phyloP scores from a whole-genome alignment of 1,139 yeast genomes.

The Taphrina communis region DNA sequence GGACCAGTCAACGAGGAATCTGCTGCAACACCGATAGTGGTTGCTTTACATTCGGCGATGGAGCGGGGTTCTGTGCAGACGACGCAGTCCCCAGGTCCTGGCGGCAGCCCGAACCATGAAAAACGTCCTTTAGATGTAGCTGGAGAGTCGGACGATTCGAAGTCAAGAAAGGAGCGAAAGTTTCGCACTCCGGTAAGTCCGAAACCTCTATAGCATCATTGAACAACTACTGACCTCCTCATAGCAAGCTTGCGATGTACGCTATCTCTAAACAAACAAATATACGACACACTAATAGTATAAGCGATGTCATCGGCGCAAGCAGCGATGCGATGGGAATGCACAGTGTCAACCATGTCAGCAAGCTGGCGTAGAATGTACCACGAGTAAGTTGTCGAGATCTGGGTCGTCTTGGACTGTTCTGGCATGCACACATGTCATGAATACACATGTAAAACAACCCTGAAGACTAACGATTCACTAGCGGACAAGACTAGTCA shows the following conservation, averaged over 20 bases:
- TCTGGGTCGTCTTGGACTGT: neutral
- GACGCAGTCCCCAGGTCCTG: slow-evolving; percentile 6
- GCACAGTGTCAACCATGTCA: slow-evolving; percentile 37
- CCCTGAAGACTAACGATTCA: no score
- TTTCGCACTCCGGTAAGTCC: slow-evolving; percentile 27
- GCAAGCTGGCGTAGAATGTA: slow-evolving; percentile 37
- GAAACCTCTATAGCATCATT: no score
- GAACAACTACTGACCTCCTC: neutral
- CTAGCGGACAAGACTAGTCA: slow-evolving; percentile 32
- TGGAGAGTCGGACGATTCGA: neutral
- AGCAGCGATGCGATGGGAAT: slow-evolving; percentile 36
- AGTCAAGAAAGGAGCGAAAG: slow-evolving; percentile 19
- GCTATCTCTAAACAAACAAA: neutral
- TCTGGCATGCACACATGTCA: no score
- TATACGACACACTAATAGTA: neutral
- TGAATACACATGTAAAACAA: no score
- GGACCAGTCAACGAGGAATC: neutral
- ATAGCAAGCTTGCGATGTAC: slow-evolving; percentile 31
- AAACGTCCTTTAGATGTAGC: slow-evolving; percentile 5
- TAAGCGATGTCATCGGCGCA: slow-evolving; percentile 33
- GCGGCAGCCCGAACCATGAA: neutral
- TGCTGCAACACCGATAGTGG: slow-evolving; percentile 2
- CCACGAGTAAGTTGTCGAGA: slow-evolving; percentile 9
- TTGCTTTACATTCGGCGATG: neutral
- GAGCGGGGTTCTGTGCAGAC: neutral